phyloP scores from a whole-genome alignment of 352 stramenopile species.

The Pelagophyceae sp. region DNA sequence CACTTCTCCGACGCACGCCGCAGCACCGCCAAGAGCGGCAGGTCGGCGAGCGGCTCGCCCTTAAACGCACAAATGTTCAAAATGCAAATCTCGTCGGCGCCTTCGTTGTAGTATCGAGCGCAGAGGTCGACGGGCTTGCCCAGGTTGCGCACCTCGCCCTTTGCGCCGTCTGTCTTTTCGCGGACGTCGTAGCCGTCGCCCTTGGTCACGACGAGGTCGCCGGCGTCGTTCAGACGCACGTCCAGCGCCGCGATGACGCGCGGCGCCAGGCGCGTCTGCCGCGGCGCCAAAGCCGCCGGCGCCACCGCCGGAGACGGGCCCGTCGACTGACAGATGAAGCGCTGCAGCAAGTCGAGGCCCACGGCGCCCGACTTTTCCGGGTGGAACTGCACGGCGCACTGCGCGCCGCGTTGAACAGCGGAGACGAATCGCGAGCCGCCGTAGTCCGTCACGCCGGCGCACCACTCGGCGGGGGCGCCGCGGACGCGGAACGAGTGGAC shows the following conservation, averaged over 20 bases:
- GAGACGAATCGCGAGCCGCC: slow-evolving; percentile 80
- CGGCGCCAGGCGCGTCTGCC: slow-evolving; percentile 73
- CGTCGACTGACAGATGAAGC: slow-evolving; percentile 62
- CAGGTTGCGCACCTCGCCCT: slow-evolving; percentile 81
- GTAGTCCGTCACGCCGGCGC: slow-evolving; percentile 89
- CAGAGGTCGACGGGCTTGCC: slow-evolving; percentile 90
- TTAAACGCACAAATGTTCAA: slow-evolving; percentile 98
- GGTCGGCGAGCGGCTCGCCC: slow-evolving; percentile 86
- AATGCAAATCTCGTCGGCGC: slow-evolving; percentile 92
- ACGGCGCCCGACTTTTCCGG: slow-evolving; percentile 89
- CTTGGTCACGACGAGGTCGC: slow-evolving; percentile 96
- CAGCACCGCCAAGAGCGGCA: slow-evolving; percentile 90
- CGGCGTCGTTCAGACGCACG: slow-evolving; percentile 86
- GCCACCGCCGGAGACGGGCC: not conserved
- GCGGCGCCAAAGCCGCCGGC: slow-evolving; percentile 19
- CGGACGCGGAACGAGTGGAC: slow-evolving; percentile 90
- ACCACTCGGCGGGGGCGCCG: slow-evolving; percentile 71
- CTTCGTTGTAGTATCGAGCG: slow-evolving; percentile 87
- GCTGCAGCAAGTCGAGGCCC: slow-evolving; percentile 78
- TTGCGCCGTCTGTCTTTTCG: slow-evolving; percentile 56
- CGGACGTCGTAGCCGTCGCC: slow-evolving; percentile 97
- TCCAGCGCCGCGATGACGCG: slow-evolving; percentile 93
- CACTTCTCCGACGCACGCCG: slow-evolving; percentile 84
- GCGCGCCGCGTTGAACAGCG: slow-evolving; percentile 82
- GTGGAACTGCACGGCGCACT: slow-evolving; percentile 96